Conservation (phyloP, 176 grass and related monocot genomes). For the Aegilops bicornis region DNA sequence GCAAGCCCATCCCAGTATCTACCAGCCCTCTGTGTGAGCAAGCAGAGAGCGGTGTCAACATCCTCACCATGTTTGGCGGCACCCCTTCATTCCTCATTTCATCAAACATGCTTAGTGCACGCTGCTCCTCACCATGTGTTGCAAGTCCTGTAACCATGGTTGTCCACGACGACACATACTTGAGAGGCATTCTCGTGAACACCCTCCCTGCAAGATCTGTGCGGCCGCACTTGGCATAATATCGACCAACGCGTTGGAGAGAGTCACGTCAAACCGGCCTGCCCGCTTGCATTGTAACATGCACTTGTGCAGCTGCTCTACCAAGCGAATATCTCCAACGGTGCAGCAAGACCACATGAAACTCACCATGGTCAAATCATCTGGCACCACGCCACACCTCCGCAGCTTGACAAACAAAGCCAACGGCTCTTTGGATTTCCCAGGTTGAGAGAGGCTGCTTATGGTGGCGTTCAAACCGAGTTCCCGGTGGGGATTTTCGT, state of each 20-base stretch:
- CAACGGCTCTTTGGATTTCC: conserved; percentile 21
- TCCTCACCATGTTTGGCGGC: conserved; percentile 40
- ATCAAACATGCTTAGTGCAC: conserved; percentile 31
- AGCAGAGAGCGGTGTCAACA: conserved; percentile 38
- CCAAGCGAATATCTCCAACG: conserved; percentile 31
- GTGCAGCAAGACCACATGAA: conserved; percentile 29
- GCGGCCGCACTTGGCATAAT: conserved; percentile 45
- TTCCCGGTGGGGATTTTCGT: conserved; percentile 25
- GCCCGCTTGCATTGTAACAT: conserved; percentile 25
- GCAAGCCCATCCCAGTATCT: conserved; percentile 31
- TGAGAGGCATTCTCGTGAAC: conserved; percentile 25
- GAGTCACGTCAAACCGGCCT: conserved; percentile 30
- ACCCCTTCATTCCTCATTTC: conserved; percentile 33
- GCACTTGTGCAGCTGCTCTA: conserved; percentile 46
- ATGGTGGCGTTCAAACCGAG: conserved; percentile 48
- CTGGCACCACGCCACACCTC: conserved; percentile 6
- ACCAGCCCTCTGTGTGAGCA: conserved; percentile 34
- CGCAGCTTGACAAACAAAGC: conserved; percentile 32
- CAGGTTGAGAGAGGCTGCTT: conserved; percentile 26
- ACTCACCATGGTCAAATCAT: conserved; percentile 51
- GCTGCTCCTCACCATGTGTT: conserved; percentile 36
- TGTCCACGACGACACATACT: conserved; percentile 46
- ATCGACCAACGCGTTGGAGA: conserved; percentile 37
- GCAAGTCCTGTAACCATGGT: conserved; percentile 46
- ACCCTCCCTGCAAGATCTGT: conserved; percentile 37